Evolutionary conservation across 2,329 filamentous ascomycete genomes (phyloP), one percentile per base, ranked within the genome.

Genomic region (Fusarium sp.): DNA sequence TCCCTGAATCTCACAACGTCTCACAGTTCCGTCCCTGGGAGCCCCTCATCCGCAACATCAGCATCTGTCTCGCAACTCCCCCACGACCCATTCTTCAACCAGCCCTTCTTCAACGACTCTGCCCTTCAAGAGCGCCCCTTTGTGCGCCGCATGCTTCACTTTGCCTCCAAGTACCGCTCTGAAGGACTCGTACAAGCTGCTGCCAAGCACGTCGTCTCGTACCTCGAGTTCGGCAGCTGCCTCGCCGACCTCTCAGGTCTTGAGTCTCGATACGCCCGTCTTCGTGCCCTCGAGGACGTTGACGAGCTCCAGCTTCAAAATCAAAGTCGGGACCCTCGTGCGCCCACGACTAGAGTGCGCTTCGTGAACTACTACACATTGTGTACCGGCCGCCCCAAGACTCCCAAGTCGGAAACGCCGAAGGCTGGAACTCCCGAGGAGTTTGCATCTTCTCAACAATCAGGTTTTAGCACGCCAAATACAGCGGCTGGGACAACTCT

Each of bases 321-420:
- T 20, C 31, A 66, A 65, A 54, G 74, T 4, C 60, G 74, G 2
- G 69, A 74, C 20, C 66, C 74, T 3, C 40, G 61, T 14, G 68
- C 68, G 3, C 68, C 84, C 5, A 78, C 84, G 2, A 84, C 86
- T 3, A 86, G 92, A 62, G 89, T 97, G 13, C 89, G 95, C 18
- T 98, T 98, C 78, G 87, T 94, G 66, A 98, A 98, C 80, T 98
- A 97, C 81, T 98, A 96, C 80, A 97, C 95, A 1, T 89, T 93
- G n/a, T 95, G 93, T 74, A 92, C 93, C 11, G 95, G 95, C 5
- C 87, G 90, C 68, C 87, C 88, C 3, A 95, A 93, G 75, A 63
- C 73, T 6, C 75, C 78, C 20, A 79, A 79, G 35, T 6, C 62
- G 8, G 66, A 61, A 1, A 64, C 69, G 8, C 66, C 64, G 9